Conservation (phyloP, 768 basidiomycete species). For the Suillus cothurnatus region DNA sequence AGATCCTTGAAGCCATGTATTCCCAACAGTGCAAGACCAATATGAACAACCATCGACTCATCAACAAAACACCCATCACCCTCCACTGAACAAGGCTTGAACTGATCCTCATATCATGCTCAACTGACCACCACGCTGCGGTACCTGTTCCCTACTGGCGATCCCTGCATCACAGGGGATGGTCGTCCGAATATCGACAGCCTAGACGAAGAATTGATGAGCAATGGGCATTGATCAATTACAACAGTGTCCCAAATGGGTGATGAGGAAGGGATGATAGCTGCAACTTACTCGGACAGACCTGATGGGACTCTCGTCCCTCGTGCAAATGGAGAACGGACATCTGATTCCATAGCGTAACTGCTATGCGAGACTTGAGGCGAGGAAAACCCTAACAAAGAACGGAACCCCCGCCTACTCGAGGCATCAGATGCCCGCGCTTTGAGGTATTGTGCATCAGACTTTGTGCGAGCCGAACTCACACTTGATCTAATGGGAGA, state of each 20-base stretch:
- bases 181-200: slow-evolving; percentile 25
- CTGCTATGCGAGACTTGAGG: slow-evolving; percentile 17
- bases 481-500: slow-evolving; percentile 25
- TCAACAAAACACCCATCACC: neutral
- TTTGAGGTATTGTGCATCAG: neutral
- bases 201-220: slow-evolving; percentile 3
- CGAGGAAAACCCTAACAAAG: slow-evolving; percentile 12
- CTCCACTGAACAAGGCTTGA: too few relatives aligned
- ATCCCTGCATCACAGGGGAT: slow-evolving; percentile 19
- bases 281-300: slow-evolving; percentile 27
- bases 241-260: neutral
- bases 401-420: neutral
- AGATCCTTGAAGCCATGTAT: neutral
- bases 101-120: neutral
- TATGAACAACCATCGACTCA: neutral
- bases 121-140: neutral
- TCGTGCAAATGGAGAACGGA: slow-evolving; percentile 31
- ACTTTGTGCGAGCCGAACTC: slow-evolving; percentile 1
- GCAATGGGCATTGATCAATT: neutral
- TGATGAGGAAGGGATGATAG: neutral
- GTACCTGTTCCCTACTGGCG: neutral
- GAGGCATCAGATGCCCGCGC: slow-evolving; percentile 3
- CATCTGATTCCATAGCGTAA: slow-evolving; percentile 21
- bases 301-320: slow-evolving; percentile 26
- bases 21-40: neutral